Percentiles rank a stretch among this genome's conserved stretches.
These are phyloP conservation scores for Claviceps sorghi DNA, from an alignment of 2,329 filamentous ascomycete species.

Conservation along the genomic window DNA sequence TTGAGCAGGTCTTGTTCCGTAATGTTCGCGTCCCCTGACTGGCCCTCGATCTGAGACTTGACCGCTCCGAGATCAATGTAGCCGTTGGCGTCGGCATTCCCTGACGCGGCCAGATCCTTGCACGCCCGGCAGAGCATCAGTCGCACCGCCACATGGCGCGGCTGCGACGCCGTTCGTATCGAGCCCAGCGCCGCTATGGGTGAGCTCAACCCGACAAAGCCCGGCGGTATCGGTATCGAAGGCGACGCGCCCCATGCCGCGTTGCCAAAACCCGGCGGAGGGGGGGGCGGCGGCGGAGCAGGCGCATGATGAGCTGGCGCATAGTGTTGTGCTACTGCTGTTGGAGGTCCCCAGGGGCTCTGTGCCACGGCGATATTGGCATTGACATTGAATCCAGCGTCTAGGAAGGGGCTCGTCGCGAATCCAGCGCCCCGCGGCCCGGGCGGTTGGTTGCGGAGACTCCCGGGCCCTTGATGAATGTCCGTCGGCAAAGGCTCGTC, in stretches of 20 bases:
- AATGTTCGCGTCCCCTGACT: slow-evolving; percentile 23
- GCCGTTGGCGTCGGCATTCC: slow-evolving; percentile 34
- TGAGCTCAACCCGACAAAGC: slow-evolving; percentile 21
- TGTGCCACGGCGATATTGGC: slow-evolving; percentile 12
- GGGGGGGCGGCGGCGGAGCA: slow-evolving; percentile 10
- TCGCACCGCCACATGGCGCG: slow-evolving; percentile 54
- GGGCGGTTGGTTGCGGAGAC: slow-evolving; percentile 35
- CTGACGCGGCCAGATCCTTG: slow-evolving; percentile 37
- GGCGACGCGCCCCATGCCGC: slow-evolving; percentile 25
- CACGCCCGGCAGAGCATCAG: slow-evolving; percentile 66
- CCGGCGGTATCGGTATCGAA: slow-evolving; percentile 17
- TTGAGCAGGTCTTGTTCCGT: slow-evolving; percentile 57
- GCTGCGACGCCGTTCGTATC: slow-evolving; percentile 29
- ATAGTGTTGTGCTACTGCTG: slow-evolving; percentile 18
- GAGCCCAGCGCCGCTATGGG: slow-evolving; percentile 16
- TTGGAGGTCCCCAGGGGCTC: slow-evolving; percentile 28
- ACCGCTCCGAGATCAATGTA: slow-evolving; percentile 57
- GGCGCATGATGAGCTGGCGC: background rate
- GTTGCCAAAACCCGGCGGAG: slow-evolving; percentile 32
- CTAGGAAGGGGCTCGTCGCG: slow-evolving; percentile 26
- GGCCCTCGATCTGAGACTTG: slow-evolving; percentile 50
- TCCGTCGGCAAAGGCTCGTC: slow-evolving; percentile 37
- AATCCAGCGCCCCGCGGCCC: slow-evolving; percentile 29
- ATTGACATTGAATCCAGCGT: slow-evolving; percentile 21
- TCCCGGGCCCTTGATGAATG: slow-evolving; percentile 11